Conservation (phyloP, 345 rosid species). For the Brassica juncea region DNA sequence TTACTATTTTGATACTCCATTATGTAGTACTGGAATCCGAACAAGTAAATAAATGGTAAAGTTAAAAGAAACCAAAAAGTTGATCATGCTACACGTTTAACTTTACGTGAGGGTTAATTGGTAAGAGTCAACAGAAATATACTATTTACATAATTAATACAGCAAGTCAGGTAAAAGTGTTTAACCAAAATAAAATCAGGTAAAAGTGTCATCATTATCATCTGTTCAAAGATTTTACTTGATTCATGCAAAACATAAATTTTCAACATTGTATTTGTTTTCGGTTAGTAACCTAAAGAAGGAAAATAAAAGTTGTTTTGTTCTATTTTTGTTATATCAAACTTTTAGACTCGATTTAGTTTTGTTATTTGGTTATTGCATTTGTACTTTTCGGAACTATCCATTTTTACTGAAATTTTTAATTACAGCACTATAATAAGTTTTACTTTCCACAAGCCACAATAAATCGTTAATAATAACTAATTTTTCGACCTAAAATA, state of each 20-base stretch:
- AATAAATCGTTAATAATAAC: background rate
- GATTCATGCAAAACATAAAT: background rate
- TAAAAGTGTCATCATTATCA: slow-evolving; percentile 10
- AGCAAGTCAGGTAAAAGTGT: background rate
- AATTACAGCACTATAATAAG: background rate
- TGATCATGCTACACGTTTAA: slow-evolving; percentile 20
- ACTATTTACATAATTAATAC: slow-evolving; percentile 12
- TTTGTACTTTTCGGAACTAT: background rate
- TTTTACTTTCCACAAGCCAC: background rate
- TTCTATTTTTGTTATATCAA: background rate
- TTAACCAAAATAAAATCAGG: background rate
- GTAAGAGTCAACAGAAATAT: slow-evolving; percentile 15
- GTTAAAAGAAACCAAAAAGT: slow-evolving; percentile 27
- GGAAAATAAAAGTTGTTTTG: background rate
- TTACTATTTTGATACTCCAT: background rate
- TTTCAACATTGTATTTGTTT: background rate
- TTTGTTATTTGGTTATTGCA: background rate
- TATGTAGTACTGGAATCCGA: background rate
- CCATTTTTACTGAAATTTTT: background rate
- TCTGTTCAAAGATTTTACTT: background rate
- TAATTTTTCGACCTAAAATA: background rate
- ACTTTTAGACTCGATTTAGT: background rate
- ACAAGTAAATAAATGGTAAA: slow-evolving; percentile 19
- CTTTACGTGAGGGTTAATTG: slow-evolving; percentile 35
- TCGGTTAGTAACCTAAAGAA: background rate